Base-by-base conservation (phyloP, 2,329 filamentous ascomycete genomes). In the Paradendryphiella salina region DNA sequence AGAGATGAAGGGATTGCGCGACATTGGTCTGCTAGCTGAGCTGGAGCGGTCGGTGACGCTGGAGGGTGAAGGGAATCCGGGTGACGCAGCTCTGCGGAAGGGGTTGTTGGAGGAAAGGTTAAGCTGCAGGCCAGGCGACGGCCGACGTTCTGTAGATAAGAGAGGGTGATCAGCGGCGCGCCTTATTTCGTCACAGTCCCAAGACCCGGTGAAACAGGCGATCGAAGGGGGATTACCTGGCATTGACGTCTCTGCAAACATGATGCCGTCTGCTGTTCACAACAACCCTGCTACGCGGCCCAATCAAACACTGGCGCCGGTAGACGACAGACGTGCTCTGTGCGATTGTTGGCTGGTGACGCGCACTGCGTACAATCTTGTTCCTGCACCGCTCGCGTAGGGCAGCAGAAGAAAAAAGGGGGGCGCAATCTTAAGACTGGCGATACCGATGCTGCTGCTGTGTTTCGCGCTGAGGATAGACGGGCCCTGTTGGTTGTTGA, bases 101-200 rank as follows among this genome's bases (percentile, higher is more conserved):
- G 88, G 88, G 71, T 92, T 92, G 80, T 91, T 91, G 73, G 86
- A 85, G 67, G 76, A 75, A 50, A 91, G 82, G 74, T 85, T 87
- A 71, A 87, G 76, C 46, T 82, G 77, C 69, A 87, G 77, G 61
- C 79, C 80, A 59, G 80, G 73, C 62, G 82, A 81, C 59, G 76
- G 79, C 63, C 74, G 72, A 47, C 73, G 73, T 50, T 76, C 75
- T 75, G 67, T 52, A 59, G 59, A 64, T 65, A 69, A 66, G 57
- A 31, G 61, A 52, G 39, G 60, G 53, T 52, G 59, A 66, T 68
- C 64, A 70, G 66, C 52, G 33, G 45, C 41, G 48, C 26, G 46
- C 57, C 51, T 50, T 50, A 50, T 65, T 66, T 68, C 61, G 69
- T 68, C 65, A 67, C 66, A 43, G 60, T 57, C 52, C 58, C 33